Evolutionary conservation across 2,329 filamentous ascomycete species (phyloP).

Genomic region (Aspergillus terreus): DNA sequence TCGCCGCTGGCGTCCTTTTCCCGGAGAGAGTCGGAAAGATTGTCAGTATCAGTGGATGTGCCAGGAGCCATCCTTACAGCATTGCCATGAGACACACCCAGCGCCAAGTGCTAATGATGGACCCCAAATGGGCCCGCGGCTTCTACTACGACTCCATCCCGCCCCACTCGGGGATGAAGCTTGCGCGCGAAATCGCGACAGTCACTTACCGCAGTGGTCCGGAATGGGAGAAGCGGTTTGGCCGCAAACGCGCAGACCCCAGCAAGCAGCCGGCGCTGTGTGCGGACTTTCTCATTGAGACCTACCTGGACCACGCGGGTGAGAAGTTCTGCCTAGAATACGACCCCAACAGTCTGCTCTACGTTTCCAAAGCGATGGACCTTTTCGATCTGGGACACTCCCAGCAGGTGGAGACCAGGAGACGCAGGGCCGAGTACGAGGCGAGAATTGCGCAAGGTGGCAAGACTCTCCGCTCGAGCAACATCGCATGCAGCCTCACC

Average conservation of each 20-base stretch:
- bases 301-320: slow-evolving; percentile 94
- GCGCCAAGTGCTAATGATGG: slow-evolving; percentile 97
- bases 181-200: slow-evolving; percentile 93
- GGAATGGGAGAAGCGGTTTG: slow-evolving; percentile 96
- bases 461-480: slow-evolving; percentile 27
- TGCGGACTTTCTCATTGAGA: slow-evolving; percentile 96
- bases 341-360: slow-evolving; percentile 90
- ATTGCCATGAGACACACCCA: slow-evolving; percentile 99
- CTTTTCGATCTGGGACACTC: slow-evolving; percentile 82
- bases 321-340: slow-evolving; percentile 98
- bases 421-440: slow-evolving; percentile 60
- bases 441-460: slow-evolving; percentile 53
- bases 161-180: slow-evolving; percentile 95
- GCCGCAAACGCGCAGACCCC: slow-evolving; percentile 78
- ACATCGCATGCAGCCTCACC: slow-evolving; percentile 69
- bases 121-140: slow-evolving; percentile 92
- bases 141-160: slow-evolving; percentile 89
- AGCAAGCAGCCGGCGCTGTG: slow-evolving; percentile 88
- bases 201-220: slow-evolving; percentile 95
- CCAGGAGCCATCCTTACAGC: slow-evolving; percentile 91
- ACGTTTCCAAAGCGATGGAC: slow-evolving; percentile 98
- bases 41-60: slow-evolving; percentile 88
- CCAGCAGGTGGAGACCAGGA: slow-evolving; percentile 61
- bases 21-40: slow-evolving; percentile 77
- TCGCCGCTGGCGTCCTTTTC: slow-evolving; percentile 81